These are phyloP conservation scores for Gentiana straminea DNA, from an alignment of 257 asterid genomes.

Conservation along the genomic window DNA sequence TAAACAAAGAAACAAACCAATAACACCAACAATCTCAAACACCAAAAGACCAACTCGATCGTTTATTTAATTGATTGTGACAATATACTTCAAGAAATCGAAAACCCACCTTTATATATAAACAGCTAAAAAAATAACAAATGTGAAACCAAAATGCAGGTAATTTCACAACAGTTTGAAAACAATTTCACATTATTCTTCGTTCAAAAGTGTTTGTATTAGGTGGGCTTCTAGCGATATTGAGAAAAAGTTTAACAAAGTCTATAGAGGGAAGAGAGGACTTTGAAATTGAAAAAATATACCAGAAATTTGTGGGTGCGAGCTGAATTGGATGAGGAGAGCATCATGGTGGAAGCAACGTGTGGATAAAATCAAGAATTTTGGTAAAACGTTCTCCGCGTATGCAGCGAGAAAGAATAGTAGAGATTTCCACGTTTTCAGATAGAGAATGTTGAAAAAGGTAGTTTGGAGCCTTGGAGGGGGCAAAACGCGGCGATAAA, in stretches of 20 bases:
- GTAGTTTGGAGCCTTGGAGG: no score
- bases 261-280: background rate
- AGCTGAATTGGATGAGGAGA: slow-evolving; percentile 17
- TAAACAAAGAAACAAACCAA: slow-evolving; percentile 13
- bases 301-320: slow-evolving; percentile 20
- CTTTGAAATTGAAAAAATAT: background rate
- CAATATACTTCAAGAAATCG: slow-evolving; percentile 2
- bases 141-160: background rate
- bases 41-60: slow-evolving; percentile 3
- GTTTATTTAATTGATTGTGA: background rate
- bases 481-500: no score
- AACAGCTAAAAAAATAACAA: slow-evolving; percentile 5
- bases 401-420: slow-evolving; percentile 28
- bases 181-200: slow-evolving; percentile 10
- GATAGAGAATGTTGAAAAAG: background rate
- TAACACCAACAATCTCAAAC: slow-evolving; percentile 18
- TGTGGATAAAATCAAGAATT: slow-evolving; percentile 15
- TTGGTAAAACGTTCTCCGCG: slow-evolving; percentile 17
- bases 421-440: slow-evolving; percentile 27
- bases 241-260: background rate
- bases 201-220: background rate
- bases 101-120: slow-evolving; percentile 23
- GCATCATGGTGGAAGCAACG: slow-evolving; percentile 27
- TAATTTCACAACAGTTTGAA: background rate
- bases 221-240: slow-evolving; percentile 4